Evolutionary conservation across 805 yeast genomes (phyloP), one percentile per base, ranked within the genome.

Genomic region (Candida nemodendra): DNA sequence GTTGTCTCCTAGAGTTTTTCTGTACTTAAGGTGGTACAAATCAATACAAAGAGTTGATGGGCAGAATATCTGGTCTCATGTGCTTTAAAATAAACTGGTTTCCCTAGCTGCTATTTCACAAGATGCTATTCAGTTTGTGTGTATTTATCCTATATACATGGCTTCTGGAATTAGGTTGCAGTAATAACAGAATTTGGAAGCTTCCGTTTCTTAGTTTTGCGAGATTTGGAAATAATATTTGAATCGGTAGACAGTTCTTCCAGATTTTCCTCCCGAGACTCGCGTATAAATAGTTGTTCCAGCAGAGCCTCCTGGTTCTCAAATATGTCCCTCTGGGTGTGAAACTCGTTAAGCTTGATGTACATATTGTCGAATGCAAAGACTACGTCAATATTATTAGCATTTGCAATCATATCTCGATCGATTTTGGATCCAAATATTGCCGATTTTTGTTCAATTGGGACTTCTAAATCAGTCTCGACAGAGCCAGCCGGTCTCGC

Each of bases 361-460:
- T 69, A 65, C 82, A 81, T 79, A 21, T 83, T 78, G 56, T 83
- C 91, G 54, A 78, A 81, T 1, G 84, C 89, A 55, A 79, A 69
- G 9, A 62, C 64, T 65, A 60, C 56, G 59, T 53, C 47, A 13
- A 50, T 45, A 3, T 41, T 24, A 2, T 42, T 23, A 4, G 58
- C 51, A 19, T 66, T 66, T 18, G 45, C 46, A 8, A 64, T 39
- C 39, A 47, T 36, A 0, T 32, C 27, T 4, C 27, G 25, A 3
- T 36, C 31, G 4, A 49, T 5, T 0, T 31, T 28, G 4, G 37
- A 18, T 15, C 42, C 41, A 44, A 62, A 59, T 14, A 62, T 54
- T 4, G 42, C 35, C 2, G 62, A 57, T n/a, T 29, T 39, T 5
- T 30, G 19, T 27, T 53, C 53, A 17, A 56, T 38, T 9, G 45